These are phyloP conservation scores for Xylaria sp. DNA, from an alignment of 2,329 filamentous ascomycete genomes.

Conservation along the genomic window DNA sequence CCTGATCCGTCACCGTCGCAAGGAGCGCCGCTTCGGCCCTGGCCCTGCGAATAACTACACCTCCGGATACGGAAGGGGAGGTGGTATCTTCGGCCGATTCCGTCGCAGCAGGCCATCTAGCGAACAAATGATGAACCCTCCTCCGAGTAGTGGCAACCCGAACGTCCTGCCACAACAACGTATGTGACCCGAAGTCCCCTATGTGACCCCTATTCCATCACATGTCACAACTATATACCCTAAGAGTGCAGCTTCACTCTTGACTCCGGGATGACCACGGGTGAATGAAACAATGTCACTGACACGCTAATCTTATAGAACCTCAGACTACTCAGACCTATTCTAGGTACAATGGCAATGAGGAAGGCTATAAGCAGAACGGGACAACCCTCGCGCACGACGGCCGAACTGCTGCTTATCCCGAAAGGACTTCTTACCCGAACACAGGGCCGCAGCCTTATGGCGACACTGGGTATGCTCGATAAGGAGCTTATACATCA, in stretches of 20 bases:
- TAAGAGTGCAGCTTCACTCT: neutral
- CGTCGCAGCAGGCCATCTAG: conserved; percentile 22
- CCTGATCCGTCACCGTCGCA: conserved; percentile 64
- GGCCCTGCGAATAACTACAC: conserved; percentile 39
- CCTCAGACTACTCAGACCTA: conserved; percentile 33
- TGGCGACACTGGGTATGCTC: conserved; percentile 12
- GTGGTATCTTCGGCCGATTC: conserved; percentile 33
- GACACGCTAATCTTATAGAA: conserved; percentile 3
- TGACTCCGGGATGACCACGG: neutral
- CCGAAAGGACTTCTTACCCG: conserved; percentile 21
- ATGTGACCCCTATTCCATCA: too few relatives aligned
- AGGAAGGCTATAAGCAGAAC: conserved; percentile 30
- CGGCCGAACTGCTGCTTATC: conserved; percentile 30
- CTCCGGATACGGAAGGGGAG: conserved; percentile 31
- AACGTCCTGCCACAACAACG: conserved; percentile 33
- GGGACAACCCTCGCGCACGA: conserved; percentile 27
- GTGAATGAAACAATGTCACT: neutral
- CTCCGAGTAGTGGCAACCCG: conserved; percentile 27
- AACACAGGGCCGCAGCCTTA: conserved; percentile 24
- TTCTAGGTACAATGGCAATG: conserved; percentile 33
- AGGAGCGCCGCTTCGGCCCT: conserved; percentile 38
- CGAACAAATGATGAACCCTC: conserved; percentile 23
- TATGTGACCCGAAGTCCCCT: conserved; percentile 5
- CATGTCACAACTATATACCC: neutral
- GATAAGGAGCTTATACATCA: neutral